Base-by-base conservation (phyloP, 192 early-diverging fungal species). In the Chytriomyces sp. region DNA sequence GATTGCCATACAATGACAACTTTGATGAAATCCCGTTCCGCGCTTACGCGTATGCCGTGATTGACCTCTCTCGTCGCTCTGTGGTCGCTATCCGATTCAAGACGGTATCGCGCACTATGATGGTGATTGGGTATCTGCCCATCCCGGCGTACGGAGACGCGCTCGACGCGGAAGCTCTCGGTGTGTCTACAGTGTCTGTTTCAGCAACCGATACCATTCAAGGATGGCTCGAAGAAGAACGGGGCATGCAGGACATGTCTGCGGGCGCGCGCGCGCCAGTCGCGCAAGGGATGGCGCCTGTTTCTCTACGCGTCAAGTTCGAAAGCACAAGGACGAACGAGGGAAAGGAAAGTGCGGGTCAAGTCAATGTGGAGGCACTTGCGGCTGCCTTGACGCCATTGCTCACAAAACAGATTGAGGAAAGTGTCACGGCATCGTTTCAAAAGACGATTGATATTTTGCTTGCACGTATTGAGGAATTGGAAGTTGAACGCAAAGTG, bases 61-160 rank as follows among this genome's bases (percentile, higher is more conserved):
- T 61, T 33, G 59, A 61, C 25, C 37, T 61, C 8, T 19, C 5
- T 5, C 59, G 59, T 10, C n/a, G 33, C 10, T 17, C 32, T 33
- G 59, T 61, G 5, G 59, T 61, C n/a, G 59, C 22, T 8, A 28
- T 61, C 10, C 59, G 59, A 6, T 14, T 61, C 59, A 61, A 61
- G 31, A 36, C 8, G 5, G 59, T 39, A 7, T 36, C 22, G 31
- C 22, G 10, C 32, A 25, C 8, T 19, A 61, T 61, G 59, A 41
- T 17, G 49, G 52, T 28, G n/a, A 28, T 66, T 36, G 64, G 41
- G 17, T 66, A 66, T 26, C 28, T 66, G 14, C 49, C 39, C 25
- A 6, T 66, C 8, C 64, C 64, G 4, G 31, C 17, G 30, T 66
- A 66, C 30, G 64, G 64, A 52, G 64, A 66, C 30, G 64, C 40